Base-by-base conservation (phyloP, 805 yeast species). In the Schwanniomyces vanrijiae region DNA sequence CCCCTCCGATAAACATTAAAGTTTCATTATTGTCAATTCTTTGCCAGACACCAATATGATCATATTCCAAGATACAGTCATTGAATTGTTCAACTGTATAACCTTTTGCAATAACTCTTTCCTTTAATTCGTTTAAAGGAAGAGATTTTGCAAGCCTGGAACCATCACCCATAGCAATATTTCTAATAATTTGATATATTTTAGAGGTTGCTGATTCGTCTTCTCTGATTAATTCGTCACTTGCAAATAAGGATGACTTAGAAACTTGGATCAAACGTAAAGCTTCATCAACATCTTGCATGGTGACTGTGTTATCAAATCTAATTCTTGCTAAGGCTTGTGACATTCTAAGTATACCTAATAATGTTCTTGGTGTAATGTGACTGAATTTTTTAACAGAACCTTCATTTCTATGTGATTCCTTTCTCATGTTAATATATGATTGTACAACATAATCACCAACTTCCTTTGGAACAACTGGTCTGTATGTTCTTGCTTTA, bases 261-360 rank as follows among this genome's bases (percentile, higher is more conserved):
- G 96, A 89, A 11, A 88, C 96, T 56, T 85, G 85, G 47, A 85
- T 75, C 55, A 94, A 77, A 60, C 99, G 81, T 59, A 94, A 73
- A 0, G 99, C 97, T 70, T 94, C 99, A 60, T 94, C 98, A 35
- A 94, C 97, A 66, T 94, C 98, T 48, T 81, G 88, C 37, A 76
- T 69, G 26, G 74, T 76, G 6, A 94, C 98, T 16, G 61, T 69
- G 51, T 85, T 77, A 48, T 84, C 84, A 63, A 94, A 89, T 61
- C 97, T 78, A 48, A 94, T 76, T 58, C 97, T 80, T 0, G 99
- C 98, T 52, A 88, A 76, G 1, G 97, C 99, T 70, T 92, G 98
- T 1, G 99, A 81, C 77, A 94, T 76, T 71, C 99, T 84, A 55
- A 94, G 71, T 42, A 95, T 85, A 56, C 94, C 98, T 48, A 94